Base-by-base conservation (phyloP, 768 basidiomycete genomes). In the Boletus sensibilis region DNA sequence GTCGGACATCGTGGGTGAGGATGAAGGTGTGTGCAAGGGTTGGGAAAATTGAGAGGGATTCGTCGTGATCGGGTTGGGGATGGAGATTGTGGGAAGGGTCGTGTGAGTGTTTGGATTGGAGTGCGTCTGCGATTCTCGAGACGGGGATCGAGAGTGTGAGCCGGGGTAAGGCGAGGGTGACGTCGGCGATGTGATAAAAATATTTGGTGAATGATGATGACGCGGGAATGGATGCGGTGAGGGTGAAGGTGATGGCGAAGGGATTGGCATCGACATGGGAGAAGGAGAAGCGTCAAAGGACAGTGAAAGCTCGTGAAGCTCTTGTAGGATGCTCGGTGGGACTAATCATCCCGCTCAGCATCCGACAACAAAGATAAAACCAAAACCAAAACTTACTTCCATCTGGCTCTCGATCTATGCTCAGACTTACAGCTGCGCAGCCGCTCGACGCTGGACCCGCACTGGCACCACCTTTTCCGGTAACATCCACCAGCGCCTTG, bases 121-220 rank as follows among this genome's bases (percentile, higher is more conserved):
- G 35, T 56, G 56, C 13, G 37, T 47, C 31, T 55, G 57, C 25
- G 62, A 62, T 31, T 67, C 68, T 12, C 59, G 64, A n/a, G 66
- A 58, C 1, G 56, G 51, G 0, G 62, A 56, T 23, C 67, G 61
- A 20, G 66, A 51, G 50, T 70, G 64, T 14, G 68, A 42, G 29
- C 41, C 25, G 4, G 50, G 12, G 40, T 61, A 57, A 1, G 71
- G 68, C 5, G 74, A 74, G 21, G 81, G 67, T 4, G 79, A 77
- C 0, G 74, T 72, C 3, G 89, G 87, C 0, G 86, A 85, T 4
- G 87, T 91, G 61, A 92, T 78, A 66, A 79, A 87, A 62, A 91
- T 89, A 60, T 88, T 86, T 10, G 88, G 87, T 51, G 78, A 82
- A 40, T 72, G 55, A 12, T 46, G 69, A 8, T 52, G 59, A 5